Evolutionary conservation across 176 grass and related monocot species (phyloP).

Genomic region (Eragrostis nindensis): DNA sequence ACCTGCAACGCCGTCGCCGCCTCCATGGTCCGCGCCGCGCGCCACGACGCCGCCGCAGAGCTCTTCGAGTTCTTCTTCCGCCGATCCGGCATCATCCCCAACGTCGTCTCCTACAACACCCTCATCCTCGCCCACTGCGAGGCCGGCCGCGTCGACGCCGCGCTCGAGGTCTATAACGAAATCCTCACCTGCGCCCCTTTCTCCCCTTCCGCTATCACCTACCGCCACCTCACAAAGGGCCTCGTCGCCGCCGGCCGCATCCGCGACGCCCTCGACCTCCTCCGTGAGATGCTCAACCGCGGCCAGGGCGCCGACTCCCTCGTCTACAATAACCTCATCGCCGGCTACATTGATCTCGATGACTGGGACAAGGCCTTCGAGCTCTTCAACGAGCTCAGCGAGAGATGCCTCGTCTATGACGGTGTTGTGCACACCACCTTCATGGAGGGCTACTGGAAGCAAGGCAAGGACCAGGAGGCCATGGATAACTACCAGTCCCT

Average conservation of each 20-base stretch:
- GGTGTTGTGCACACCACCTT: slow-evolving; percentile 57
- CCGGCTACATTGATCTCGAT: slow-evolving; percentile 48
- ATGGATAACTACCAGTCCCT: slow-evolving; percentile 64
- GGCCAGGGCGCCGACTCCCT: slow-evolving; percentile 56
- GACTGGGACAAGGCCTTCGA: slow-evolving; percentile 52
- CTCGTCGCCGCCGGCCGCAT: slow-evolving; percentile 50
- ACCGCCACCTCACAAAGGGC: slow-evolving; percentile 61
- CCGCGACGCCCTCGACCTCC: slow-evolving; percentile 49
- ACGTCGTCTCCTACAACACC: slow-evolving; percentile 64
- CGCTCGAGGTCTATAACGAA: slow-evolving; percentile 45
- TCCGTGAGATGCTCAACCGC: slow-evolving; percentile 55
- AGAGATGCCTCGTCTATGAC: slow-evolving; percentile 62
- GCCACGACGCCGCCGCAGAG: slow-evolving; percentile 30
- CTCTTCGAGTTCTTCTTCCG: slow-evolving; percentile 61
- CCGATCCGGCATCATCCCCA: slow-evolving; percentile 49
- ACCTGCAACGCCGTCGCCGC: slow-evolving; percentile 50
- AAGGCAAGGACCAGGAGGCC: slow-evolving; percentile 57
- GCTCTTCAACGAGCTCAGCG: slow-evolving; percentile 61
- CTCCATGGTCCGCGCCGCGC: neutral
- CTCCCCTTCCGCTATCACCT: slow-evolving; percentile 50
- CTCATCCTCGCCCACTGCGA: slow-evolving; percentile 52
- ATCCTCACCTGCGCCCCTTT: slow-evolving; percentile 51
- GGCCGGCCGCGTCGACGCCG: slow-evolving; percentile 40
- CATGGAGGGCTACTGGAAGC: slow-evolving; percentile 64
- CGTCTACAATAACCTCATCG: slow-evolving; percentile 61